These are phyloP conservation scores for Aspergillus terreus DNA, from an alignment of 2,329 filamentous ascomycete genomes.

Conservation along the genomic window DNA sequence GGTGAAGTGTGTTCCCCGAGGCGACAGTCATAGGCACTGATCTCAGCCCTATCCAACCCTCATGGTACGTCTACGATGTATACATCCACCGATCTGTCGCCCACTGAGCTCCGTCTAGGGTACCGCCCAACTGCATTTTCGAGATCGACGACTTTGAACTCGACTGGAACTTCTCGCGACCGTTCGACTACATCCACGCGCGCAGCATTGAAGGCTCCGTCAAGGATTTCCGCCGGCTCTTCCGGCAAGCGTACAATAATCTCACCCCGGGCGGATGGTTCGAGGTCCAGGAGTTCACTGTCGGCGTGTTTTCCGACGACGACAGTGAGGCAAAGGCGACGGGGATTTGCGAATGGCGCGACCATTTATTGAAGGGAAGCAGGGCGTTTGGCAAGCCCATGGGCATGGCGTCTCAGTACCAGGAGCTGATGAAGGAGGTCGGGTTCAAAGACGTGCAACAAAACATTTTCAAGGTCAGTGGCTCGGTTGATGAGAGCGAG, in stretches of 20 bases:
- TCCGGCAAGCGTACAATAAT: slow-evolving; percentile 22
- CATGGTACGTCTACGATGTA: slow-evolving; percentile 16
- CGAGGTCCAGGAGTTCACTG: slow-evolving; percentile 42
- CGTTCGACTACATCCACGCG: slow-evolving; percentile 28
- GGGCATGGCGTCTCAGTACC: slow-evolving; percentile 34
- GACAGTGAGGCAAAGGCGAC: slow-evolving; percentile 23
- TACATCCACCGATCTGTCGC: background rate
- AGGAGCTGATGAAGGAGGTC: slow-evolving; percentile 45
- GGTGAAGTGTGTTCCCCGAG: slow-evolving; percentile 21
- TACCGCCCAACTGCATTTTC: slow-evolving; percentile 27
- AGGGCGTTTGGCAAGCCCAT: slow-evolving; percentile 31
- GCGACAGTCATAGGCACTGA: slow-evolving; percentile 23
- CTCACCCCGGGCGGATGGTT: slow-evolving; percentile 51
- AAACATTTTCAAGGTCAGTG: slow-evolving; percentile 42
- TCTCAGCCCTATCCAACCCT: slow-evolving; percentile 24
- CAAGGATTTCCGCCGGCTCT: slow-evolving; percentile 19
- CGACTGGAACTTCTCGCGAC: slow-evolving; percentile 19
- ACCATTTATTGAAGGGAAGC: slow-evolving; percentile 25
- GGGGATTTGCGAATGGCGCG: slow-evolving; percentile 23
- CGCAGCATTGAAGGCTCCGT: slow-evolving; percentile 24
- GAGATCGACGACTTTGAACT: slow-evolving; percentile 28
- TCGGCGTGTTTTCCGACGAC: slow-evolving; percentile 29
- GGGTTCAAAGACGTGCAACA: slow-evolving; percentile 54
- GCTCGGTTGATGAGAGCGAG: background rate
- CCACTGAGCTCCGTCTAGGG: slow-evolving; percentile 11